phyloP scores from a whole-genome alignment of 2,329 filamentous ascomycete genomes.

The Hypoxylon sp. region DNA sequence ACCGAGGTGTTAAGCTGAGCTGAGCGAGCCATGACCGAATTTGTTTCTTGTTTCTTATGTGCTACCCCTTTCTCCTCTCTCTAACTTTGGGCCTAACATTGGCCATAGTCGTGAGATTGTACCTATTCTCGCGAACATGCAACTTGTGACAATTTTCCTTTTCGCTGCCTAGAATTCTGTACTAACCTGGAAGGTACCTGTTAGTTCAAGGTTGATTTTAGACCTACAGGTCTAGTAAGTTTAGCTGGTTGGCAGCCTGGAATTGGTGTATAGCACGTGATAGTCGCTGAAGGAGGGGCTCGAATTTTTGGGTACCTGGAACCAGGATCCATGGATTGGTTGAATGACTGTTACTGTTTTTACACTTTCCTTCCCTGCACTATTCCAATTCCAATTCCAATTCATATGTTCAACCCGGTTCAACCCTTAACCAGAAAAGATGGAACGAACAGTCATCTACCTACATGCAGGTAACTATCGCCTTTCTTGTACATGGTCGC shows the following conservation, averaged over 20 bases:
- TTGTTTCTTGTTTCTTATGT: constrained; percentile 1
- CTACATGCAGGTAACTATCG: constrained; percentile 1
- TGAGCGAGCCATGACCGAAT: constrained; percentile 14
- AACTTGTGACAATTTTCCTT: not conserved
- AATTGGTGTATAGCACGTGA: constrained; percentile 20
- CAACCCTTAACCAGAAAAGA: not conserved
- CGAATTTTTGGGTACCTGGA: constrained; percentile 2
- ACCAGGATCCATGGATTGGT: not conserved
- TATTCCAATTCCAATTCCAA: not conserved
- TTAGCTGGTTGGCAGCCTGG: not conserved
- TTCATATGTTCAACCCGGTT: not conserved
- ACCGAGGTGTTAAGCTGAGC: constrained; percentile 28
- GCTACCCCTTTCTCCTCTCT: constrained; percentile 17
- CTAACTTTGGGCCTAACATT: not conserved
- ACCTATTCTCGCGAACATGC: not conserved
- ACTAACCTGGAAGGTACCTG: not conserved
- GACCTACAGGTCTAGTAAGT: not conserved
- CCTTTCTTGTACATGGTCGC: constrained; percentile 16
- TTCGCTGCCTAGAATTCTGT: not conserved
- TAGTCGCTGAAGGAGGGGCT: constrained; percentile 12
- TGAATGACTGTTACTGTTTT: constrained; percentile 22
- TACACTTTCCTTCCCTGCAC: constrained; percentile 16
- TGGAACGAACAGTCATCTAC: not conserved
- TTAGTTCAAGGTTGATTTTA: not conserved
- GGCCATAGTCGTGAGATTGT: not conserved